Percentiles rank a stretch among this genome's conserved stretches.
Conservation (phyloP, 208 protist genomes). For the Vickermania spadyakhi region DNA sequence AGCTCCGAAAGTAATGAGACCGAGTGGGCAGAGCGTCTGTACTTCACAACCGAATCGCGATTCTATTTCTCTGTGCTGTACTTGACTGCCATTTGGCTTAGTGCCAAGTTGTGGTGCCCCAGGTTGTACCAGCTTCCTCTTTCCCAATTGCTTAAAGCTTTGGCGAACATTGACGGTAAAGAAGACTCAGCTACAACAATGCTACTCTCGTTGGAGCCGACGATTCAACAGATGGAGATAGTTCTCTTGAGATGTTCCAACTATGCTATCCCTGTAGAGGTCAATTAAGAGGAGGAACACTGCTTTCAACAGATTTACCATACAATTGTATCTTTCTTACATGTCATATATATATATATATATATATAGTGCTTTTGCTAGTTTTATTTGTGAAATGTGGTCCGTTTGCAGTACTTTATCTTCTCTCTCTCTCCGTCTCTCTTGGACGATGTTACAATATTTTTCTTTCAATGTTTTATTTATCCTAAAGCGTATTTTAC, state of each 20-base stretch:
- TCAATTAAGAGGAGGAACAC: neutral
- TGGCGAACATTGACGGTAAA: neutral
- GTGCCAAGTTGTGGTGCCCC: slow-evolving; percentile 19
- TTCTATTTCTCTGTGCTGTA: too few species aligned
- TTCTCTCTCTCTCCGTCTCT: neutral
- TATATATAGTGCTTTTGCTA: too few species aligned
- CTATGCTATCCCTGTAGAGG: neutral
- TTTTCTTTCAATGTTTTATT: slow-evolving; percentile 10
- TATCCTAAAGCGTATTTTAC: slow-evolving; percentile 7
- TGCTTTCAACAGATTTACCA: too few species aligned
- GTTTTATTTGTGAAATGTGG: neutral
- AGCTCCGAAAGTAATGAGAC: too few species aligned
- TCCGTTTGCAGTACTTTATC: neutral
- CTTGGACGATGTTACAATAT: neutral
- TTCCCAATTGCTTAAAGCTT: neutral
- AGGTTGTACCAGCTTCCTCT: slow-evolving; percentile 20
- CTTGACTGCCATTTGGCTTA: slow-evolving; percentile 16
- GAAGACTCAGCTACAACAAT: neutral
- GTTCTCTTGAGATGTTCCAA: neutral
- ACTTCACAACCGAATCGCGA: too few species aligned
- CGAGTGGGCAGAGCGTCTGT: too few species aligned
- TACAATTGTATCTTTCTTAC: too few species aligned
- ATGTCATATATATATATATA: neutral
- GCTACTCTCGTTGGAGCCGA: neutral
- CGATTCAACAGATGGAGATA: neutral